Evolutionary conservation across 2,329 filamentous ascomycete genomes (phyloP), one percentile per base, ranked within the genome.

Genomic region (Colletotrichum coccodes): DNA sequence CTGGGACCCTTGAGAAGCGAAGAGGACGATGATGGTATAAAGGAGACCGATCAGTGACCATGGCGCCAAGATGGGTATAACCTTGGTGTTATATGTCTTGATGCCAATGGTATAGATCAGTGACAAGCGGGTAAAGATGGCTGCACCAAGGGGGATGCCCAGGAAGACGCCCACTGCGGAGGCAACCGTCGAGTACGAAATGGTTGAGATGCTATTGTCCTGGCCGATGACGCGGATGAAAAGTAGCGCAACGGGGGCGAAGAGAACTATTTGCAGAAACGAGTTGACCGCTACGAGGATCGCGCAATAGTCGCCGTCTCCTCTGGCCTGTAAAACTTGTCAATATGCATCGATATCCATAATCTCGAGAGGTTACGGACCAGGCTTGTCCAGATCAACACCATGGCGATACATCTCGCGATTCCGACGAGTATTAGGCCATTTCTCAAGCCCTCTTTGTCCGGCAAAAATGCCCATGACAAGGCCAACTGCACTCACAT

Each of bases 321-420:
- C 94, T 1, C 90, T 90, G 0, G 94, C 93, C 53, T 71, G 9
- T 16, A 26, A 16, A 16, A 16, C 11, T 0, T 32, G 58, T 70
- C n/a, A 71, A 60, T 28, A 21, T 7, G 3, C 21, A 3, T 5
- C 12, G 9, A 14, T 6, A 38, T 6, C 7, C 18, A 4, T 3
- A 1, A n/a, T 38, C 1, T 4, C 11, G 14, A 9, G 6, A 34
- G 16, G 32, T 2, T 7, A 40, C 70, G 1, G 26, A 71, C 70
- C 0, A 94, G 82, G 5, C 88, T 89, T 0, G 89, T 94, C 92
- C 91, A 94, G 70, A 94, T 91, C 6, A 93, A 80, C 2, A 90
- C 84, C 94, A 97, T 97, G 36, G 94, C 94, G 71, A 97, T 97
- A 74, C 94, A 97, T 60, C 94, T 84, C 6, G 92, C 94, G 1